Conservation (phyloP, 1,139 yeast genomes). For the Debaryomycetaceae sp. region DNA sequence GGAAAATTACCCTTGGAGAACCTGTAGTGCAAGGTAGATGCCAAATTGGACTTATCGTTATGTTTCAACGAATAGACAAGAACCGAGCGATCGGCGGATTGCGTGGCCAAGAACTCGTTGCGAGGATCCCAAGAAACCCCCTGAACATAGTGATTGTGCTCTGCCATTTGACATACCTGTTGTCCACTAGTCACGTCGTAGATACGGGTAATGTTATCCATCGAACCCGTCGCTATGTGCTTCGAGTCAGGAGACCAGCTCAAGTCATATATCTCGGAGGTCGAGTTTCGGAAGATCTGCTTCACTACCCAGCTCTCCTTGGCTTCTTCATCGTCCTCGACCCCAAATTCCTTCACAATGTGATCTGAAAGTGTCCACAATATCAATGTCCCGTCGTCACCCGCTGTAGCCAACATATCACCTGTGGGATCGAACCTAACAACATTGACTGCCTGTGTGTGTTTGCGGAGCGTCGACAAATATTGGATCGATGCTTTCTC, state of each 20-base stretch:
- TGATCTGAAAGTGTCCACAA: conserved; percentile 68
- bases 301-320: conserved; percentile 71
- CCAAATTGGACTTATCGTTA: conserved; percentile 3
- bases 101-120: conserved; percentile 74
- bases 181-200: conserved; percentile 58
- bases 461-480: conserved; percentile 76
- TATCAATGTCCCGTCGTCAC: conserved; percentile 88
- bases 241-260: conserved; percentile 87
- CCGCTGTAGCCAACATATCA: conserved; percentile 75
- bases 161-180: conserved; percentile 59
- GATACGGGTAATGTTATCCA: conserved; percentile 80
- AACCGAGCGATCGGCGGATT: conserved; percentile 84
- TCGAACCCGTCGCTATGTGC: conserved; percentile 80
- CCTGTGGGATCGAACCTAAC: conserved; percentile 77
- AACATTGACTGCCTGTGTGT: conserved; percentile 91
- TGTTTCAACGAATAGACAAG: conserved; percentile 47
- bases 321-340: conserved; percentile 49
- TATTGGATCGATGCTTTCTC: conserved; percentile 40
- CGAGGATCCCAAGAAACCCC: conserved; percentile 96
- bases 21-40: conserved; percentile 40
- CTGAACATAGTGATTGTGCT: conserved; percentile 87
- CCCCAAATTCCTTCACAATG: conserved; percentile 55
- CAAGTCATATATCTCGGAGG: conserved; percentile 82
- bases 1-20: conserved; percentile 47
- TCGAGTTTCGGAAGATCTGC: conserved; percentile 53